phyloP scores from a whole-genome alignment of 352 stramenopile species.

The Phytophthora vignae region DNA sequence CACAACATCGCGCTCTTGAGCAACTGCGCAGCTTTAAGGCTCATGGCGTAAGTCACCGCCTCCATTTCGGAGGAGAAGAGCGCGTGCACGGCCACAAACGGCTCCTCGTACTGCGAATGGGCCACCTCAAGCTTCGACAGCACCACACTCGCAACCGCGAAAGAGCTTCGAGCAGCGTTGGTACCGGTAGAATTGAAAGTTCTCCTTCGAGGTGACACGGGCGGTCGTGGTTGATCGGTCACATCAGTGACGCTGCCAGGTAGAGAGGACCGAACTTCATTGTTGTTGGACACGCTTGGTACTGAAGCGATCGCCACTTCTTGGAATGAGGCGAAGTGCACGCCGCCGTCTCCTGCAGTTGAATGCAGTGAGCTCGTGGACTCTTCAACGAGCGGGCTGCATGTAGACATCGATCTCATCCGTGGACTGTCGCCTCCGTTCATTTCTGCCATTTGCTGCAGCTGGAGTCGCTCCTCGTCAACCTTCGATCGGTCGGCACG shows the following conservation, averaged over 20 bases:
- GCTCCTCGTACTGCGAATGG: slow-evolving; percentile 52
- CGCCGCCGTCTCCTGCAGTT: not conserved
- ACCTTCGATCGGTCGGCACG: slow-evolving; percentile 24
- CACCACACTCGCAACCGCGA: slow-evolving; percentile 66
- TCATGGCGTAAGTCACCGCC: slow-evolving; percentile 55
- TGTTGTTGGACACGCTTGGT: not conserved
- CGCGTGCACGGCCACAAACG: slow-evolving; percentile 59
- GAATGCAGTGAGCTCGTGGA: slow-evolving; percentile 23
- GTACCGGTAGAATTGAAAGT: not conserved
- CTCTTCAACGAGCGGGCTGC: slow-evolving; percentile 11
- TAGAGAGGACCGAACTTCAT: not conserved
- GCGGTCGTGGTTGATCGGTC: slow-evolving; percentile 1
- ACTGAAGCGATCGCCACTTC: slow-evolving; percentile 24
- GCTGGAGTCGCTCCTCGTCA: slow-evolving; percentile 46
- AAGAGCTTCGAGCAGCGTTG: slow-evolving; percentile 19
- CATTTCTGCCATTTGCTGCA: slow-evolving; percentile 34
- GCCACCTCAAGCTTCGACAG: slow-evolving; percentile 56
- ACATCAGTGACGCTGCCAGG: slow-evolving; percentile 6
- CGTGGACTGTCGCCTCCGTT: not conserved
- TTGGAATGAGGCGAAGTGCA: slow-evolving; percentile 53
- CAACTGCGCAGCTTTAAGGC: slow-evolving; percentile 30
- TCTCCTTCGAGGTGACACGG: slow-evolving; percentile 11
- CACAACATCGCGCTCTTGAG: slow-evolving; percentile 71
- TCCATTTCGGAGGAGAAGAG: slow-evolving; percentile 57
- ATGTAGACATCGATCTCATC: not conserved